Evolutionary conservation across 208 protist species (phyloP), one percentile per base, ranked within the genome.

Genomic region (Phytomonas sp.): DNA sequence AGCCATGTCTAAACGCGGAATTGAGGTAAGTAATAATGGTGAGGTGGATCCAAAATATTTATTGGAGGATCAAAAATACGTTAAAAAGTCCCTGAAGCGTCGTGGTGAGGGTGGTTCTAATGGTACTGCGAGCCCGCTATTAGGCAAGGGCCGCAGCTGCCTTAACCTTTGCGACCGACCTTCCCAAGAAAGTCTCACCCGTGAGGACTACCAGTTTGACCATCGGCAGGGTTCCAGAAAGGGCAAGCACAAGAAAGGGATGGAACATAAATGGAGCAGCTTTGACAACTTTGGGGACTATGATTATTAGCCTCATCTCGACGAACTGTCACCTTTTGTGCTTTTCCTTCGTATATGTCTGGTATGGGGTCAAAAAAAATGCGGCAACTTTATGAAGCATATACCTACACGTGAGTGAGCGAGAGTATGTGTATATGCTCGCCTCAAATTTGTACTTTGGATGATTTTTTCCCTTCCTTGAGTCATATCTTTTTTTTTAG

Each of bases 211-310:
- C 70, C 72, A 86, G 51, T 32, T 72, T 33, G 80, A 92, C 63
- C 60, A 69, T 37, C 73, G 82, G 32, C 76, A 76, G 13, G 76
- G 79, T 20, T 80, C 80, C 4, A 82, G 87, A 4, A 85, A 82
- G 31, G 79, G 74, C 2, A 95, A 95, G 65, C 87, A 95, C 64
- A 73, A 85, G 67, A 95, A 95, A 67, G 83, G 87, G 51, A 70
- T 75, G 23, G 53, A 69, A 7, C 76, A 75, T 23, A 80, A 79
- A 31, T 89, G 86, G 82, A 72, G 64, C 28, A 75, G 66, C 30
- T 90, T 70, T 66, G 78, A 82, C 40, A 66, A 67, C 7, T 64
- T 77, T 23, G 82, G 74, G 4, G 82, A 83, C 32, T 83, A 85
- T 64, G 67, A 84, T 53, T 75, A 84, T 62, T 85, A 74, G 32